phyloP scores from a whole-genome alignment of 2,329 filamentous ascomycete genomes.

The Paraconiothyrium sp. region DNA sequence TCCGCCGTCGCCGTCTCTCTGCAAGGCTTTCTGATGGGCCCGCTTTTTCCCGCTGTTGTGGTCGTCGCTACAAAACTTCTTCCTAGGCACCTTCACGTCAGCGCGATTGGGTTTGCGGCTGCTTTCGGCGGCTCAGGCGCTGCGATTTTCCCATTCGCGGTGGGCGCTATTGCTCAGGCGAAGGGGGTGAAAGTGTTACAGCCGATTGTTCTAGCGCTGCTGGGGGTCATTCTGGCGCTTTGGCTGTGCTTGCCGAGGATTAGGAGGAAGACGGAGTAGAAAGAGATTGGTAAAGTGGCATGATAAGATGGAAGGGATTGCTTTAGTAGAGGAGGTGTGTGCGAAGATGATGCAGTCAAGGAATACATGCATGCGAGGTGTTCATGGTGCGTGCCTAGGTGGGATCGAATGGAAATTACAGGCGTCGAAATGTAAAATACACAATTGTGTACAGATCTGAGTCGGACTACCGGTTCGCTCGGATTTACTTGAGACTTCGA shows the following conservation, averaged over 20 bases:
- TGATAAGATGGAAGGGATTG: too few species aligned
- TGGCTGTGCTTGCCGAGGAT: slow-evolving; percentile 63
- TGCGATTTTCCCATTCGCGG: slow-evolving; percentile 70
- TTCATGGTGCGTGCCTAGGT: not conserved
- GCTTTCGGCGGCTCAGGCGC: slow-evolving; percentile 80
- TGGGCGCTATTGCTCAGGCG: slow-evolving; percentile 73
- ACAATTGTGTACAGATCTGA: not conserved
- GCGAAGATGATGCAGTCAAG: not conserved
- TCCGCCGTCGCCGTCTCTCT: slow-evolving; percentile 76
- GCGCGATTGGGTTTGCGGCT: slow-evolving; percentile 81
- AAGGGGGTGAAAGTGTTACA: slow-evolving; percentile 68
- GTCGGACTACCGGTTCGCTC: not conserved
- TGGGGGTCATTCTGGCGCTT: slow-evolving; percentile 60
- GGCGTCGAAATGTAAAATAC: not conserved
- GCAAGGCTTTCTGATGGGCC: slow-evolving; percentile 82
- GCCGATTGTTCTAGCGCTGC: slow-evolving; percentile 65
- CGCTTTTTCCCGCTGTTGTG: slow-evolving; percentile 79
- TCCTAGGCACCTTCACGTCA: slow-evolving; percentile 77
- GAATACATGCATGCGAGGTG: not conserved
- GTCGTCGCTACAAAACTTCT: slow-evolving; percentile 78
- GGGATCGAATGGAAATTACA: not conserved
- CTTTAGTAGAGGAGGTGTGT: not conserved
- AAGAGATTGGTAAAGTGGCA: not conserved
- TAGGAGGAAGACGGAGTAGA: slow-evolving; percentile 53
- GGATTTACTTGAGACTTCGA: not conserved